Conservation (phyloP, 2,329 filamentous ascomycete genomes). For the Macrophomina phaseolina region DNA sequence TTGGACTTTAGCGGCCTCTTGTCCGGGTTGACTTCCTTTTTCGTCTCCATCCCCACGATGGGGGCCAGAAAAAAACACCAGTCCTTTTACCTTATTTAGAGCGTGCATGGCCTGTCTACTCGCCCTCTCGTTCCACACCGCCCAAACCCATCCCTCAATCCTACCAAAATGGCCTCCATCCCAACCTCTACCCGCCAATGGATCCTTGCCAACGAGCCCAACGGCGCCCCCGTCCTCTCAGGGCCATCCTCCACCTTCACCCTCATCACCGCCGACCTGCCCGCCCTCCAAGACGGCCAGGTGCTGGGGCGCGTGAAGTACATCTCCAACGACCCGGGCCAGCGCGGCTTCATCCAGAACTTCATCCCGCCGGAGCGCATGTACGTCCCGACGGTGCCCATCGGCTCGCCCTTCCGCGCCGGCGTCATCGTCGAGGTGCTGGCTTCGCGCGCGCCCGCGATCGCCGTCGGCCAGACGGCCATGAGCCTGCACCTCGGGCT, state of each 20-base stretch:
- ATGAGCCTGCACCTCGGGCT: slow-evolving; percentile 55
- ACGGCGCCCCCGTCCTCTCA: slow-evolving; percentile 41
- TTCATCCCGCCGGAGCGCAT: slow-evolving; percentile 58
- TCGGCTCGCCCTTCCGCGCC: slow-evolving; percentile 73
- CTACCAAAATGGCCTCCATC: no score
- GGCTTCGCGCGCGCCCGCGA: slow-evolving; percentile 62
- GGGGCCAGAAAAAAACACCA: no score
- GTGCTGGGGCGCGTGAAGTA: slow-evolving; percentile 55
- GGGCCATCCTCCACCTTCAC: slow-evolving; percentile 49
- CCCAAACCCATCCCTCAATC: no score
- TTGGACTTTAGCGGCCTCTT: no score
- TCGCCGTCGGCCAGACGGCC: slow-evolving; percentile 64
- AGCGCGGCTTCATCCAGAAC: slow-evolving; percentile 57
- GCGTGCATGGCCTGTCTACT: no score
- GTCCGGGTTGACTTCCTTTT: no score
- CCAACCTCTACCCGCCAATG: slow-evolving; percentile 46
- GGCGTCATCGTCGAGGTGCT: slow-evolving; percentile 64
- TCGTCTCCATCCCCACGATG: no score
- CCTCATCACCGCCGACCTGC: slow-evolving; percentile 42
- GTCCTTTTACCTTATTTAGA: no score
- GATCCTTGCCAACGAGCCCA: slow-evolving; percentile 50
- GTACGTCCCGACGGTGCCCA: slow-evolving; percentile 71
- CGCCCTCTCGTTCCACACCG: no score
- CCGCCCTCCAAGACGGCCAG: slow-evolving; percentile 45
- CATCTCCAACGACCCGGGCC: slow-evolving; percentile 60